Conservation (phyloP, 495 filamentous ascomycete species). For the Bacidia rubella region DNA sequence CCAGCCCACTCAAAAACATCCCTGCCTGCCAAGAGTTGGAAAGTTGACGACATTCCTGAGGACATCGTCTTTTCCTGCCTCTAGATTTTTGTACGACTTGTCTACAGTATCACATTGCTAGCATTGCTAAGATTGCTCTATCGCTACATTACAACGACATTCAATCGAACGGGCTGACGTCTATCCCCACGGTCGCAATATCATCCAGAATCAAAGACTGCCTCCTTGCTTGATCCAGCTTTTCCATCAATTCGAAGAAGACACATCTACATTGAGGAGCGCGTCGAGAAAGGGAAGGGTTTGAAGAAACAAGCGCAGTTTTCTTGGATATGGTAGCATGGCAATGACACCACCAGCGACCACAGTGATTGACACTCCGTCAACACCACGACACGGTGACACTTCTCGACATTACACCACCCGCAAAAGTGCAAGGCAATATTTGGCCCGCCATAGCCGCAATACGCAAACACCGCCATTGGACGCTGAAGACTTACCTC, state of each 20-base stretch:
- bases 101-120: neutral
- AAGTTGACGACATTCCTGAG: slow-evolving; percentile 3
- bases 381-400: slow-evolving; percentile 49
- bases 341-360: slow-evolving; percentile 54
- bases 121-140: neutral
- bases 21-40: slow-evolving; percentile 2
- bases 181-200: no score
- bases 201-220: no score
- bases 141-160: no score
- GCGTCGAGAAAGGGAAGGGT: no score
- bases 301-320: no score
- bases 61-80: neutral
- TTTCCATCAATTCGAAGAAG: no score
- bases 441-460: slow-evolving; percentile 22
- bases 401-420: slow-evolving; percentile 51
- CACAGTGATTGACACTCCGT: slow-evolving; percentile 47
- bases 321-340: slow-evolving; percentile 26
- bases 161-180: no score
- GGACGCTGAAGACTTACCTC: slow-evolving; percentile 6
- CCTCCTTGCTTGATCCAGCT: no score
- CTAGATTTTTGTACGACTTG: neutral
- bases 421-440: slow-evolving; percentile 36
- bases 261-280: no score
- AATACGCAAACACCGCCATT: slow-evolving; percentile 28
- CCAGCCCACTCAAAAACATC: slow-evolving; percentile 1